These are phyloP conservation scores for Spathaspora girioi DNA, from an alignment of 805 yeast genomes.

Conservation along the genomic window DNA sequence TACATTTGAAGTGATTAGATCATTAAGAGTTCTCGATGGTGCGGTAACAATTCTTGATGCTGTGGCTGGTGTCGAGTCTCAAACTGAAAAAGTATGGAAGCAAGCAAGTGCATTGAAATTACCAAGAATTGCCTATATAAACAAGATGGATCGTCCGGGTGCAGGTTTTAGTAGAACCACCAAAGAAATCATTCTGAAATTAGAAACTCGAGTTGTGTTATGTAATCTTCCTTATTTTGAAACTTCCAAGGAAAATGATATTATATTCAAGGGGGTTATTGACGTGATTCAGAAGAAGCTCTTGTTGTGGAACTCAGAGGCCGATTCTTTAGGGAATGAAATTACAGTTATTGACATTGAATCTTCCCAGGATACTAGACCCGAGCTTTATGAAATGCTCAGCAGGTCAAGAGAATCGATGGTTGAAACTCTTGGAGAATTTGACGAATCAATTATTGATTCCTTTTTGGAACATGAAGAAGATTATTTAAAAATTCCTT, in stretches of 20 bases:
- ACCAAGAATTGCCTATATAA: conserved; percentile 78
- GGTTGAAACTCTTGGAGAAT: conserved; percentile 79
- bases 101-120: conserved; percentile 67
- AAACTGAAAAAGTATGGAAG: conserved; percentile 95
- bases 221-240: conserved; percentile 76
- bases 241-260: conserved; percentile 23
- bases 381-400: conserved; percentile 46
- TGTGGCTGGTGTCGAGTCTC: conserved; percentile 98
- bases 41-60: conserved; percentile 91
- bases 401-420: conserved; percentile 63
- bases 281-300: conserved; percentile 68
- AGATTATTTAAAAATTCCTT: conserved; percentile 65
- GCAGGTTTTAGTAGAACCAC: conserved; percentile 93
- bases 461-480: conserved; percentile 69
- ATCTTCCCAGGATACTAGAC: conserved; percentile 18
- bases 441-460: conserved; percentile 75
- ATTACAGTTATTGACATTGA: conserved; percentile 46
- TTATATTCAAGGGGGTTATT: conserved; percentile 62
- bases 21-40: conserved; percentile 89
- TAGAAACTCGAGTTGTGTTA: conserved; percentile 70
- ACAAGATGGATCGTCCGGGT: conserved; percentile 96
- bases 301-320: conserved; percentile 45
- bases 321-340: conserved; percentile 45
- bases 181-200: conserved; percentile 70
- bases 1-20: conserved; percentile 87